Evolutionary conservation across 2,329 filamentous ascomycete species (phyloP).

Genomic region (Pseudomassariella vexata): DNA sequence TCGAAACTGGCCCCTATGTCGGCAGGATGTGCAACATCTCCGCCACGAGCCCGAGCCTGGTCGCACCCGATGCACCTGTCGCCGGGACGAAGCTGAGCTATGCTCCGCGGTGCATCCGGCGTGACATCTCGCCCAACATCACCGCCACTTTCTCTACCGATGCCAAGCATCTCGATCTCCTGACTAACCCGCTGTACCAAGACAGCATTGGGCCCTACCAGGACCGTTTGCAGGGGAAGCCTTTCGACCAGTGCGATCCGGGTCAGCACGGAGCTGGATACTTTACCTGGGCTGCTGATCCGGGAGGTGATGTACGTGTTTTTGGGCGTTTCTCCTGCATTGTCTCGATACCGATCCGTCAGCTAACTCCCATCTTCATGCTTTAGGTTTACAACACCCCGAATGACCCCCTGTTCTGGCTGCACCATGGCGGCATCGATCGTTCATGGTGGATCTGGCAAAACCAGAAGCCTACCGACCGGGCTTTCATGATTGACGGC

Average conservation of each 20-base stretch:
- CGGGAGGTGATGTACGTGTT: conserved; percentile 17
- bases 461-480: conserved; percentile 12
- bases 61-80: conserved; percentile 22
- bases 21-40: conserved; percentile 16
- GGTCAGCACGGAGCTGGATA: conserved; percentile 27
- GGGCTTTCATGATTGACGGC: conserved; percentile 14
- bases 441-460: conserved; percentile 22
- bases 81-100: conserved; percentile 9
- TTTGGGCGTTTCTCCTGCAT: background rate
- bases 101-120: conserved; percentile 9
- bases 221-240: conserved; percentile 5
- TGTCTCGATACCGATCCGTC: conserved; percentile 1
- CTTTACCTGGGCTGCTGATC: conserved; percentile 29
- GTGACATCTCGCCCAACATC: conserved; percentile 8
- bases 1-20: conserved; percentile 25
- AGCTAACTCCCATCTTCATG: conserved; percentile 1
- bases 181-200: conserved; percentile 14
- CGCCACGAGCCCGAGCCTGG: conserved; percentile 18
- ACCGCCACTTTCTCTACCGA: conserved; percentile 16
- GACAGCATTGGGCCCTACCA: conserved; percentile 7
- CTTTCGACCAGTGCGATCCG: conserved; percentile 5
- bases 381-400: conserved; percentile 6
- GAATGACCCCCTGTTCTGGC: conserved; percentile 8
- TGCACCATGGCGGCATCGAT: conserved; percentile 13
- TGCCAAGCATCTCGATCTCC: conserved; percentile 12